Percentiles rank a stretch among this genome's conserved stretches.
These are phyloP conservation scores for Microbotryum silenes-acaulis DNA, from an alignment of 1,284 basidiomycete genomes.

Conservation along the genomic window DNA sequence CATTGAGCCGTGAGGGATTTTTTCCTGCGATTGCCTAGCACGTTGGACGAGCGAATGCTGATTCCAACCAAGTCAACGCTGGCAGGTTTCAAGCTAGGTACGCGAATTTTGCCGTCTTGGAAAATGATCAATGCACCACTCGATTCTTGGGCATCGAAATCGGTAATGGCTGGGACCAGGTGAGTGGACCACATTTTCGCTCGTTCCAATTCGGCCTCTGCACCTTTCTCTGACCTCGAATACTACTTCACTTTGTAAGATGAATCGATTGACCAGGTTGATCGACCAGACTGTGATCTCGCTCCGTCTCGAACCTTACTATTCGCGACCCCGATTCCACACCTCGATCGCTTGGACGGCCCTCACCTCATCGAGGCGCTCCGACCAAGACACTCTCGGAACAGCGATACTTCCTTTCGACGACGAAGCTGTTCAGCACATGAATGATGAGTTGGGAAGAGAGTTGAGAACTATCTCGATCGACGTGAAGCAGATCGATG, in stretches of 20 bases:
- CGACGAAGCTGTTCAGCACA: background rate
- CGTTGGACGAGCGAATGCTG: background rate
- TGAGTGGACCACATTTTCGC: slow-evolving; percentile 36
- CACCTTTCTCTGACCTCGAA: too few species aligned
- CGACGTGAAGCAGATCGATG: too few species aligned
- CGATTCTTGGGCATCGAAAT: slow-evolving; percentile 65
- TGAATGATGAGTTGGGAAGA: slow-evolving; percentile 8
- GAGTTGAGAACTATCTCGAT: background rate
- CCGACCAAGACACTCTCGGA: background rate
- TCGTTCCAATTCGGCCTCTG: background rate
- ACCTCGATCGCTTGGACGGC: slow-evolving; percentile 63
- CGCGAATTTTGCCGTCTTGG: slow-evolving; percentile 57
- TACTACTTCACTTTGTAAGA: too few species aligned
- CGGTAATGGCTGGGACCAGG: slow-evolving; percentile 66
- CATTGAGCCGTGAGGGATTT: background rate
- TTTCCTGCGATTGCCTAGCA: background rate
- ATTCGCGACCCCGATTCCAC: slow-evolving; percentile 65
- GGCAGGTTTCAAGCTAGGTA: slow-evolving; percentile 63
- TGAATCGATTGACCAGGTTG: slow-evolving; percentile 43
- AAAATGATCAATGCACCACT: slow-evolving; percentile 68
- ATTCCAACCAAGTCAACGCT: background rate
- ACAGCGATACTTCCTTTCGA: background rate
- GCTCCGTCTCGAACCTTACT: slow-evolving; percentile 64
- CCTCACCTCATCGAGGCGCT: background rate
- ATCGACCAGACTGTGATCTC: slow-evolving; percentile 52